Percentiles rank a stretch among this genome's conserved stretches.
Conservation (phyloP, 208 protist species). For the Crithidia acanthocephali region DNA sequence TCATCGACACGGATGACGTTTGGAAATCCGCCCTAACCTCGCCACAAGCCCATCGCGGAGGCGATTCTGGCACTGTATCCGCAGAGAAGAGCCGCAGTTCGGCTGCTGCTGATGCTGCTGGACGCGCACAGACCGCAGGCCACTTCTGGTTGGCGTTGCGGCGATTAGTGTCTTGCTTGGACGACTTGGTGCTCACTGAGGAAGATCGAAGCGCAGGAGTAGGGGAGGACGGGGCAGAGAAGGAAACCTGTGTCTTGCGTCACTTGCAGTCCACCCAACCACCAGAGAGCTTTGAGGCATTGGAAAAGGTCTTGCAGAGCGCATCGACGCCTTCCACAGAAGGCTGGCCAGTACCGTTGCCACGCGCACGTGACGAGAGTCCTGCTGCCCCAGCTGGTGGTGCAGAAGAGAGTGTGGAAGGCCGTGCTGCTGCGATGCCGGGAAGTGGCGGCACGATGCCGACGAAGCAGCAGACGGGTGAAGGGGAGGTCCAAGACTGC, state of each 20-base stretch:
- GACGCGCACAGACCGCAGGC: background rate
- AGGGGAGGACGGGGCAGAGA: too few relatives aligned
- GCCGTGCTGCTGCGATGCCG: background rate
- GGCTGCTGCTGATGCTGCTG: too few relatives aligned
- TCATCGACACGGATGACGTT: too few relatives aligned
- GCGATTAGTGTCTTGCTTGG: slow-evolving; percentile 27
- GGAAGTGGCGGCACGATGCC: too few relatives aligned
- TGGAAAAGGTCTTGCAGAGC: background rate
- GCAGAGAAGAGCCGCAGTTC: too few relatives aligned
- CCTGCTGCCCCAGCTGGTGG: background rate
- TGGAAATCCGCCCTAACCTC: too few relatives aligned
- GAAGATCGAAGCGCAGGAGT: slow-evolving; percentile 21
- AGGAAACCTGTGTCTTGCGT: background rate
- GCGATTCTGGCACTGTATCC: too few relatives aligned
- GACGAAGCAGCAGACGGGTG: too few relatives aligned
- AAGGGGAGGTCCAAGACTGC: too few relatives aligned
- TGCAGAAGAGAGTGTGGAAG: background rate
- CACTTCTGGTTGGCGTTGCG: slow-evolving; percentile 27
- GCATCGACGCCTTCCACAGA: too few relatives aligned
- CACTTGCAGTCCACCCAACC: background rate
- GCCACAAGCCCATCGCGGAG: too few relatives aligned
- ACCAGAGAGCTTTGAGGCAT: background rate
- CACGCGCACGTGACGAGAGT: background rate
- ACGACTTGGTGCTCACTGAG: slow-evolving; percentile 46
- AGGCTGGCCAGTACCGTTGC: too few relatives aligned